phyloP scores from a whole-genome alignment of 1,284 basidiomycete genomes.

The Anthracocystis panici-leucophaei region DNA sequence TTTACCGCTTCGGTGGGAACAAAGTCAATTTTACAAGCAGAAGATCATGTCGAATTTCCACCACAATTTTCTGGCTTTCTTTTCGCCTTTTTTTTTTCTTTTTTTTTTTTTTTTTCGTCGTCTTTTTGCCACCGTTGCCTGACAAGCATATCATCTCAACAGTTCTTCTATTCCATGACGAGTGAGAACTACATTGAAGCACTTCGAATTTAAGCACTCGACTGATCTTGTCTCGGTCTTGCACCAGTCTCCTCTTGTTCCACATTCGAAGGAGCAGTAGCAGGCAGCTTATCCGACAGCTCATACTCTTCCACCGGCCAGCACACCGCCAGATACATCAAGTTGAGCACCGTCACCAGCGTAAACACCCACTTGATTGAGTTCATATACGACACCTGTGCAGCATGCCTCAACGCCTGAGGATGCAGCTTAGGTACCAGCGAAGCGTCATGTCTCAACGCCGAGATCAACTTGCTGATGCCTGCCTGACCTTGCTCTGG shows the following conservation, averaged over 20 bases:
- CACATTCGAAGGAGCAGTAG: conserved; percentile 5
- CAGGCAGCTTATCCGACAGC: conserved; percentile 32
- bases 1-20: too few relatives aligned
- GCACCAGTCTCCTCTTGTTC: neutral
- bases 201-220: conserved; percentile 5
- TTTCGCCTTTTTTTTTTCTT: conserved; percentile 9
- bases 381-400: conserved; percentile 83
- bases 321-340: conserved; percentile 65
- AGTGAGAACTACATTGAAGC: neutral
- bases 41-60: too few relatives aligned
- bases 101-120: too few relatives aligned
- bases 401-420: conserved; percentile 76
- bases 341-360: conserved; percentile 78
- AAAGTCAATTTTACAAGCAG: too few relatives aligned
- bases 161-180: conserved; percentile 1
- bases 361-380: conserved; percentile 87
- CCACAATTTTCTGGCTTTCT: neutral
- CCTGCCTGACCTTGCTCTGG: conserved; percentile 18
- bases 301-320: conserved; percentile 41
- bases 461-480: conserved; percentile 75
- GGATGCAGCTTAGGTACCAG: conserved; percentile 79
- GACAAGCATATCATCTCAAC: too few relatives aligned
- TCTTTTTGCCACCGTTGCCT: neutral
- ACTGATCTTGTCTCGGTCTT: neutral
- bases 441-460: conserved; percentile 81